These are phyloP conservation scores for Aureobasidium sp. DNA, from an alignment of 2,329 filamentous ascomycete species.

Conservation along the genomic window DNA sequence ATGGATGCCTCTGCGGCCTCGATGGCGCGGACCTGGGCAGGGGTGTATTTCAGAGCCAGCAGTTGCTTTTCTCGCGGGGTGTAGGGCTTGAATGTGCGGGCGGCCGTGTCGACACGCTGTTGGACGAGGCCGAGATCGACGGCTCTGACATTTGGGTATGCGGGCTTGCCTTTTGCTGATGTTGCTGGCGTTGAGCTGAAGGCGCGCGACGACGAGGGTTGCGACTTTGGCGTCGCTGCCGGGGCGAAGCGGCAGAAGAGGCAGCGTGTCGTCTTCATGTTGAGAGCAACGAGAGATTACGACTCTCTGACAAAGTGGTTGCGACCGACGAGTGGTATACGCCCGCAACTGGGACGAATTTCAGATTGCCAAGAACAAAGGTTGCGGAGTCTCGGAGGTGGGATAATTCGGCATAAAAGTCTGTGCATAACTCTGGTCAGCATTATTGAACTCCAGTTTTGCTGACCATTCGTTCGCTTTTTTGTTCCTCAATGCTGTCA, in stretches of 20 bases:
- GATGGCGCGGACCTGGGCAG: slow-evolving; percentile 73
- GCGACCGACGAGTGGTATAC: neutral
- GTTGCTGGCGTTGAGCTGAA: slow-evolving; percentile 29
- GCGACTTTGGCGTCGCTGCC: slow-evolving; percentile 17
- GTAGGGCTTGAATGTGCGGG: slow-evolving; percentile 53
- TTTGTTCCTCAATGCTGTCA: slow-evolving; percentile 6
- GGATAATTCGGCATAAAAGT: neutral
- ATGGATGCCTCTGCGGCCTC: slow-evolving; percentile 72
- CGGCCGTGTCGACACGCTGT: slow-evolving; percentile 11
- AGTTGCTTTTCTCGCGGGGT: slow-evolving; percentile 54
- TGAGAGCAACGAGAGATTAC: slow-evolving; percentile 15
- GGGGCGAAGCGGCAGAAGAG: slow-evolving; percentile 29
- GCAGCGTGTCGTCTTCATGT: slow-evolving; percentile 30
- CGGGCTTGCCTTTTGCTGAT: slow-evolving; percentile 30
- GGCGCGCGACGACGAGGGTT: slow-evolving; percentile 25
- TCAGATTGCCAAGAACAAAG: slow-evolving; percentile 13
- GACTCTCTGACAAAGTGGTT: neutral
- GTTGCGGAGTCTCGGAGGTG: slow-evolving; percentile 5
- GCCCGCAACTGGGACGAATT: slow-evolving; percentile 6
- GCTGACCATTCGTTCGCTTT: slow-evolving; percentile 2
- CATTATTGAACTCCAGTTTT: neutral
- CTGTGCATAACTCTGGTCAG: neutral
- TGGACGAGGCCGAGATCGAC: slow-evolving; percentile 24
- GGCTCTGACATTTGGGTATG: slow-evolving; percentile 37
- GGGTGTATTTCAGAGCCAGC: slow-evolving; percentile 63